Evolutionary conservation across 1,284 basidiomycete species (phyloP).

Genomic region (Malassezia furfur): DNA sequence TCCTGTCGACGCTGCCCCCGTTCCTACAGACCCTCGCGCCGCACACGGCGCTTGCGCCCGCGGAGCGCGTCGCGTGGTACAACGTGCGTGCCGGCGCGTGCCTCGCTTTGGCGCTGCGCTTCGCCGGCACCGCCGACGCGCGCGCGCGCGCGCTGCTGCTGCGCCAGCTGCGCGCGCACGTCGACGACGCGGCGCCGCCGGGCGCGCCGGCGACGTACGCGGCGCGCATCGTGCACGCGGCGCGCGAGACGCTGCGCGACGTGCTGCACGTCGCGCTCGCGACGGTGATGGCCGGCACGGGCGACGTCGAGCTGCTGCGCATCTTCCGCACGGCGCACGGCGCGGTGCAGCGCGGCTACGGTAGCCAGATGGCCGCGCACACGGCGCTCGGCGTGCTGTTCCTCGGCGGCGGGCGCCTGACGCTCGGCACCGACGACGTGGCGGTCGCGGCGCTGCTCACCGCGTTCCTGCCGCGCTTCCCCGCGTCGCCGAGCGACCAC

Average conservation of each 20-base stretch:
- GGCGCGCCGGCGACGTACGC: background rate
- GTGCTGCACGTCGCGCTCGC: constrained; percentile 73
- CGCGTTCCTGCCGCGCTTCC: constrained; percentile 62
- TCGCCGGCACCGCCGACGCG: constrained; percentile 58
- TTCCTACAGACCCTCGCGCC: constrained; percentile 48
- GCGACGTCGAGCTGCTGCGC: constrained; percentile 78
- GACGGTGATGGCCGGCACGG: constrained; percentile 92
- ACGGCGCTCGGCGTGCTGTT: constrained; percentile 86
- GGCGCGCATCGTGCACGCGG: constrained; percentile 54
- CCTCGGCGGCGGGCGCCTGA: constrained; percentile 84
- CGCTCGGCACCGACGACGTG: constrained; percentile 79
- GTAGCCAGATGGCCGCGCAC: constrained; percentile 80
- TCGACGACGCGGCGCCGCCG: constrained; percentile 48
- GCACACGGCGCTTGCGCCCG: constrained; percentile 51
- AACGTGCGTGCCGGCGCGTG: constrained; percentile 62
- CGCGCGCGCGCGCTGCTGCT: constrained; percentile 75
- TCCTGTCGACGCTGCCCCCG: constrained; percentile 44
- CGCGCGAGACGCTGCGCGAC: constrained; percentile 78
- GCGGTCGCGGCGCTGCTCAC: constrained; percentile 80
- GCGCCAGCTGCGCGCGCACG: constrained; percentile 56
- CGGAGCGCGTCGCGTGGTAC: constrained; percentile 32
- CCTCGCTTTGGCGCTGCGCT: constrained; percentile 83
- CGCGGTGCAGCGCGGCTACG: constrained; percentile 57
- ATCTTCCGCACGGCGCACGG: constrained; percentile 74
- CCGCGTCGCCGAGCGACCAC: constrained; percentile 70